phyloP scores from a whole-genome alignment of 352 stramenopile genomes.

The Pythium monospermum region DNA sequence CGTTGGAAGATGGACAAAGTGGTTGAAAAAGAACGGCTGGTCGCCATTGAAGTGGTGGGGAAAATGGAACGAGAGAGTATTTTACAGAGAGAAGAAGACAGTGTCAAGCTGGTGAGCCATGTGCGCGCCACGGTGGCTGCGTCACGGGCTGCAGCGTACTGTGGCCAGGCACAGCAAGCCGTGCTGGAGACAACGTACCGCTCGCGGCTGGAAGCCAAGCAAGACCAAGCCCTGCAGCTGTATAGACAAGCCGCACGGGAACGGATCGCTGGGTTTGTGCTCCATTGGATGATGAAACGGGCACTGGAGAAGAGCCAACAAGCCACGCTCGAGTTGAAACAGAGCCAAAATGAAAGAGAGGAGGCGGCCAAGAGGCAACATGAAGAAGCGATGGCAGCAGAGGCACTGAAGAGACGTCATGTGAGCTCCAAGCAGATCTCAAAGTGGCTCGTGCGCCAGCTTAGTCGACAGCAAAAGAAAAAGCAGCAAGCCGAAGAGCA shows the following conservation, averaged over 20 bases:
- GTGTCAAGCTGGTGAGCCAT: background rate
- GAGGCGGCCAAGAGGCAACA: constrained; percentile 5
- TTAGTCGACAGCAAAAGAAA: background rate
- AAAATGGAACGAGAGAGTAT: background rate
- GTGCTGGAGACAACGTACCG: constrained; percentile 17
- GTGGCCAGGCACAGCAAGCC: constrained; percentile 3
- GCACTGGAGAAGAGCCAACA: constrained; percentile 23
- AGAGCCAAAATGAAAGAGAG: constrained; percentile 15
- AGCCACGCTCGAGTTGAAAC: constrained; percentile 17
- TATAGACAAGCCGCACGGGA: constrained; percentile 23
- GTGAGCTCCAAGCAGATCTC: no score
- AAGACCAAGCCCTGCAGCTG: constrained; percentile 34
- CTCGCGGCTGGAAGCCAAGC: constrained; percentile 23
- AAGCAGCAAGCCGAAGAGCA: constrained; percentile 1
- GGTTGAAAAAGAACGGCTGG: background rate
- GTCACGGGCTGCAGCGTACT: background rate
- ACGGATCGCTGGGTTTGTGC: constrained; percentile 23
- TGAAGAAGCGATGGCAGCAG: constrained; percentile 18
- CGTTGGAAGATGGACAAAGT: constrained; percentile 13
- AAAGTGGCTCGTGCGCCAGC: constrained; percentile 32
- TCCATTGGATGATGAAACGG: constrained; percentile 11
- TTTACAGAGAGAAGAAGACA: background rate
- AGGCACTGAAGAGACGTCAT: no score
- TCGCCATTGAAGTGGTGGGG: background rate
- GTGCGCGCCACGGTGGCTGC: constrained; percentile 1